Percentiles rank a stretch among this genome's conserved stretches.
phyloP scores from a whole-genome alignment of 2,329 filamentous ascomycete species.

The Diaporthe ilicicola region DNA sequence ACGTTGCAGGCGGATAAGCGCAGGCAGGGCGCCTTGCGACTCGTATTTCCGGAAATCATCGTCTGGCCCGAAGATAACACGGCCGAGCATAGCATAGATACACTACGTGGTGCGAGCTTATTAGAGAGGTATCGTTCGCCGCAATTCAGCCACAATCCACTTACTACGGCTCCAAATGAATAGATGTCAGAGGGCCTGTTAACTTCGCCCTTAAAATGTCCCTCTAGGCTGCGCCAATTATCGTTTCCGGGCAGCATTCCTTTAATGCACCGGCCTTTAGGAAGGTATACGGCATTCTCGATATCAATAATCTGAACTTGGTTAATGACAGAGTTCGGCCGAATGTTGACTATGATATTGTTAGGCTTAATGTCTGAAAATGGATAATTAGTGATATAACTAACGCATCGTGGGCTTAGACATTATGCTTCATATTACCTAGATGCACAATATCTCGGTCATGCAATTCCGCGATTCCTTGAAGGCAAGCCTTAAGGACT shows the following conservation, averaged over 20 bases:
- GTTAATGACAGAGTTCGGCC: background rate
- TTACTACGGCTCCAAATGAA: conserved; percentile 4
- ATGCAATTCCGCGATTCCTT: conserved; percentile 1
- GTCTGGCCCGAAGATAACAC: background rate
- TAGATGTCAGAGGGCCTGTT: background rate
- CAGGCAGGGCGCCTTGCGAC: background rate
- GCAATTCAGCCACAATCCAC: background rate
- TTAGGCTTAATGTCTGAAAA: background rate
- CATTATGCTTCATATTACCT: background rate
- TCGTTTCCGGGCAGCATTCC: background rate
- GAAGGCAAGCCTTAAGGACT: background rate
- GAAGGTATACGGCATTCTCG: background rate
- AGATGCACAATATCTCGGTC: background rate
- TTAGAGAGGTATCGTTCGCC: background rate
- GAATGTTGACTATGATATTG: background rate
- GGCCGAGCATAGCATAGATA: background rate
- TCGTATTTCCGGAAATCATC: background rate
- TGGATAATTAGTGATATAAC: background rate
- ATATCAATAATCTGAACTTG: background rate
- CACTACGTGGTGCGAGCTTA: background rate
- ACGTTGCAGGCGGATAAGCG: background rate
- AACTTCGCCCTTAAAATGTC: background rate
- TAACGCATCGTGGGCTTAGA: background rate
- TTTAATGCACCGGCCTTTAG: background rate
- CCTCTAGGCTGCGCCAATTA: conserved; percentile 3